Conservation (phyloP, 805 yeast species). For the Kockiozyma suomiensis region DNA sequence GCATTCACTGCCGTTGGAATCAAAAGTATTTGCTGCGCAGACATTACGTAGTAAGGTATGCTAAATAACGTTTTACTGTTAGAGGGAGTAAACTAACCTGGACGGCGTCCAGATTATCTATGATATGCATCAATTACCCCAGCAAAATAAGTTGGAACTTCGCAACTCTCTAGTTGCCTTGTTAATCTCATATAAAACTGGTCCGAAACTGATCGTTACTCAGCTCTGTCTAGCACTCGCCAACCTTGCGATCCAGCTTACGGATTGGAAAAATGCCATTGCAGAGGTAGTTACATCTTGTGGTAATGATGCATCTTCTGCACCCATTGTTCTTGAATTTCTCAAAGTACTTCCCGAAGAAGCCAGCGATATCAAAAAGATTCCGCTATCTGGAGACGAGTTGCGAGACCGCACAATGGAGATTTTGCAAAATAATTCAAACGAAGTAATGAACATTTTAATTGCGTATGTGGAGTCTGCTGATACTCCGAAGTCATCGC, state of each 20-base stretch:
- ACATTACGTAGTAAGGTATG: slow-evolving; percentile 72
- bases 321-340: slow-evolving; percentile 68
- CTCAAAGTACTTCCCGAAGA: slow-evolving; percentile 91
- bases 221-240: slow-evolving; percentile 84
- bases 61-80: neutral
- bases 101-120: slow-evolving; percentile 57
- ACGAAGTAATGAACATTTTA: slow-evolving; percentile 65
- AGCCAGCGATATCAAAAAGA: slow-evolving; percentile 70
- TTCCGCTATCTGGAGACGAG: slow-evolving; percentile 82
- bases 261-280: slow-evolving; percentile 72
- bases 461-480: slow-evolving; percentile 52
- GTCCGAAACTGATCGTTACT: slow-evolving; percentile 64
- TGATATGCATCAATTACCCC: slow-evolving; percentile 78
- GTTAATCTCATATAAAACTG: slow-evolving; percentile 53
- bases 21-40: slow-evolving; percentile 85
- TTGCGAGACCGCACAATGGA: slow-evolving; percentile 63
- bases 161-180: slow-evolving; percentile 68
- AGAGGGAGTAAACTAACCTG: neutral
- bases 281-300: slow-evolving; percentile 62
- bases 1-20: slow-evolving; percentile 49
- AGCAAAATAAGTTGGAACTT: slow-evolving; percentile 57
- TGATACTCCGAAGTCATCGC: slow-evolving; percentile 41
- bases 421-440: slow-evolving; percentile 67
- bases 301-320: slow-evolving; percentile 44
- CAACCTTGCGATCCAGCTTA: slow-evolving; percentile 74